Base-by-base conservation (phyloP, 352 stramenopile genomes). In the Phytophthora pistaciae region DNA sequence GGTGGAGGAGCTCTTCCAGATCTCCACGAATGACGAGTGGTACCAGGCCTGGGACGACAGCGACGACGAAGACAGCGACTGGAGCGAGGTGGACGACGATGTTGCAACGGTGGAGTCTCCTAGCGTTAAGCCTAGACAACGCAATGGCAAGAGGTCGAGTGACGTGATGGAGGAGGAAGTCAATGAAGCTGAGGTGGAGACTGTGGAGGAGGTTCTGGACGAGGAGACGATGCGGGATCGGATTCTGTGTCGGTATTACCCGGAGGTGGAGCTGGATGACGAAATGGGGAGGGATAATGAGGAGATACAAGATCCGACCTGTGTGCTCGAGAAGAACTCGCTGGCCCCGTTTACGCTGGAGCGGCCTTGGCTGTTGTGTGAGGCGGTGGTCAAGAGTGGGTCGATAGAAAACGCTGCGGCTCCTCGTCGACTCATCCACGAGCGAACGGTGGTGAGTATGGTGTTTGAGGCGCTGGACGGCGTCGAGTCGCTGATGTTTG, bases 1-100 rank as follows among this genome's bases (percentile, higher is more conserved):
- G 27, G 70, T 83, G 8, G 73, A 87, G 1, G 84, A 91, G 44
- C 66, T 92, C 3, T 80, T 87, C 40, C 66, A 92, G 74, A 87
- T 92, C 49, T 82, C 83, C 16, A 86, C 79, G 25, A 81, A 84
- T 44, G 86, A 92, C 66, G 83, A 91, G 49, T 93, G 85, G 85
- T 91, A 79, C 55, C 75, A 91, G 36, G 77, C 83, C 8, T 87
- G 84, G 83, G 70, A 87, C 1, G 67, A 78, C 7, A 83, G 76
- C 25, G 82, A 78, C n/a, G 85, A 91, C 3, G 78, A 80, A 14
- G 36, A 44, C 3, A 75, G 70, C 10, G 75, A 79, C 48, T 71
- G 66, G 66, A 60, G 69, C 14, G 50, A 65, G 64, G 29, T 4
- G 36, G 65, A 73, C 58, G 53, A 72, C 21, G 31, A 5, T 2